These are phyloP conservation scores for Aspergillus asperescens DNA, from an alignment of 495 filamentous ascomycete species.

Conservation along the genomic window DNA sequence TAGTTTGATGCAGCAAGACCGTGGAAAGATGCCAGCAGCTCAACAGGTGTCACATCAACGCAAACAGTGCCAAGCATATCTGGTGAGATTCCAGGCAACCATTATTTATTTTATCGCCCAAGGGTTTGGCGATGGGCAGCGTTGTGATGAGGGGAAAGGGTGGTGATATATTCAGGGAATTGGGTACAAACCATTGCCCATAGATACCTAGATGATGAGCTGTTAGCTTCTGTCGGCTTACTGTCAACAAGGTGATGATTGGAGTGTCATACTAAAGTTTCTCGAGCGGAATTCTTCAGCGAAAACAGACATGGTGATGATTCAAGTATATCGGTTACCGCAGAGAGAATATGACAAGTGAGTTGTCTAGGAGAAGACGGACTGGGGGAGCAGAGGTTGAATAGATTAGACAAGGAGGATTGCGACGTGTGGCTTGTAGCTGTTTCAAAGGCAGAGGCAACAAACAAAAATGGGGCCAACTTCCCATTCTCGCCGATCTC, in stretches of 20 bases:
- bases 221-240: constrained; percentile 25
- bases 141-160: constrained; percentile 1
- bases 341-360: background rate
- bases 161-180: background rate
- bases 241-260: constrained; percentile 18
- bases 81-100: constrained; percentile 20
- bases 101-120: constrained; percentile 9
- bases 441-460: constrained; percentile 14
- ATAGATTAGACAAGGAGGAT: background rate
- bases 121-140: background rate
- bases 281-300: constrained; percentile 79
- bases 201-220: constrained; percentile 74
- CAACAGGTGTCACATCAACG: background rate
- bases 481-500: constrained; percentile 19
- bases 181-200: constrained; percentile 84
- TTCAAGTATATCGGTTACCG: background rate
- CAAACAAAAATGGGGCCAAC: constrained; percentile 20
- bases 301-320: constrained; percentile 42
- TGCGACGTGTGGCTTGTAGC: constrained; percentile 2
- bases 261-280: constrained; percentile 84
- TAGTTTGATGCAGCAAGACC: background rate
- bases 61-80: constrained; percentile 20
- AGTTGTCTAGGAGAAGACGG: background rate
- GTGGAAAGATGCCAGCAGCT: background rate
- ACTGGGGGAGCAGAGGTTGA: constrained; percentile 4